Percentiles rank a stretch among this genome's conserved stretches.
Evolutionary conservation across 2,329 filamentous ascomycete species (phyloP).

Genomic region (Ophiostoma quercus): DNA sequence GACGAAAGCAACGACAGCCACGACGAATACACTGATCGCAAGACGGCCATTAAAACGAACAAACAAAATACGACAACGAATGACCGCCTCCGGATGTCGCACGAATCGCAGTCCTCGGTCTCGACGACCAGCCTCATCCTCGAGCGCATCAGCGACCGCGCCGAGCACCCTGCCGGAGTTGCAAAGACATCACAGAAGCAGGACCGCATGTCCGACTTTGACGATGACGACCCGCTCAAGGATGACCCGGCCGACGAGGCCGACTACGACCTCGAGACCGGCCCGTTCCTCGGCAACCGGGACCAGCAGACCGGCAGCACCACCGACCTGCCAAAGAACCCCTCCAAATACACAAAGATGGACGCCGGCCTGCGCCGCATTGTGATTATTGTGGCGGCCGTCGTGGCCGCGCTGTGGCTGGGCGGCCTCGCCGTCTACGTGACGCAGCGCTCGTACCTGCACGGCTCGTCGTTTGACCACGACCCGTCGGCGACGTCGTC

Average conservation of each 20-base stretch:
- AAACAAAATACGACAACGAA: neutral
- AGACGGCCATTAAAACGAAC: neutral
- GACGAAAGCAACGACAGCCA: slow-evolving; percentile 18
- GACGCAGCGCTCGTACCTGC: slow-evolving; percentile 59
- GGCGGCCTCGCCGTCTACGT: slow-evolving; percentile 64
- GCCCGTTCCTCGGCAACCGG: slow-evolving; percentile 46
- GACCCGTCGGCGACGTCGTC: slow-evolving; percentile 59
- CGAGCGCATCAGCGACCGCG: slow-evolving; percentile 62
- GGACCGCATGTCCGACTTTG: slow-evolving; percentile 12
- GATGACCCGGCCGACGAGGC: slow-evolving; percentile 26
- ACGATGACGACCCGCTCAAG: slow-evolving; percentile 6
- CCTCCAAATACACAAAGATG: slow-evolving; percentile 45
- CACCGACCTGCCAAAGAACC: neutral
- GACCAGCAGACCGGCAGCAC: slow-evolving; percentile 23
- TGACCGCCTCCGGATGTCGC: slow-evolving; percentile 38
- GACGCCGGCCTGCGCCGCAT: slow-evolving; percentile 61
- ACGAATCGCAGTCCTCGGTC: slow-evolving; percentile 65
- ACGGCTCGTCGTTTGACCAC: slow-evolving; percentile 57
- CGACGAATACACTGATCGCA: neutral
- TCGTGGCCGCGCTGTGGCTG: slow-evolving; percentile 64
- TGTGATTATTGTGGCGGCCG: slow-evolving; percentile 54
- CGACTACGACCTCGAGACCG: slow-evolving; percentile 45
- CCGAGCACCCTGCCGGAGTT: slow-evolving; percentile 24
- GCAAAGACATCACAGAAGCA: slow-evolving; percentile 7
- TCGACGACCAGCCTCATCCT: slow-evolving; percentile 80